phyloP scores from a whole-genome alignment of 768 basidiomycete genomes.

The Auricularia auricula-judae region DNA sequence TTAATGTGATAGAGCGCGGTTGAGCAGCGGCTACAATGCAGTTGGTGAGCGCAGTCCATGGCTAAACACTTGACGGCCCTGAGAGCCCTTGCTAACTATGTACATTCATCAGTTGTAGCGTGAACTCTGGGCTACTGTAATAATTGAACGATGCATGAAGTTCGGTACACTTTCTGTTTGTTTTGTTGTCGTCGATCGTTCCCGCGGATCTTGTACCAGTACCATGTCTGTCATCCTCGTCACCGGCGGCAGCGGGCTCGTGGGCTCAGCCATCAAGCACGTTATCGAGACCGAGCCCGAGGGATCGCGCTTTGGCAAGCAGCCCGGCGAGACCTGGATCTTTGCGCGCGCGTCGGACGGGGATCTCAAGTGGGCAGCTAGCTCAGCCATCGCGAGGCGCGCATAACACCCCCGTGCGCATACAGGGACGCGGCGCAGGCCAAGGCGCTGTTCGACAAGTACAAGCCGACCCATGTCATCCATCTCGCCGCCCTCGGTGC shows the following conservation, averaged over 20 bases:
- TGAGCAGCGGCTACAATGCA: too few relatives aligned
- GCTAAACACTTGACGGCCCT: too few relatives aligned
- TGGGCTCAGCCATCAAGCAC: slow-evolving; percentile 74
- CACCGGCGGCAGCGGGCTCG: slow-evolving; percentile 78
- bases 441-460: slow-evolving; percentile 68
- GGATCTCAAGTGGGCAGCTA: slow-evolving; percentile 59
- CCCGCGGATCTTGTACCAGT: not conserved
- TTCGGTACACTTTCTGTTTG: too few relatives aligned
- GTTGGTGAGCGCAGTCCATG: too few relatives aligned
- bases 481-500: slow-evolving; percentile 90
- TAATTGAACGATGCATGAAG: too few relatives aligned
- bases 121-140: too few relatives aligned
- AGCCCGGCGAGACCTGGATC: slow-evolving; percentile 72
- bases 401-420: not conserved
- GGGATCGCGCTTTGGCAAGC: slow-evolving; percentile 70
- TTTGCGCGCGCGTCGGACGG: slow-evolving; percentile 72
- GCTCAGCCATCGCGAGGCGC: not conserved
- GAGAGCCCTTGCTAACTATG: too few relatives aligned
- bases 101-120: too few relatives aligned
- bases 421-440: slow-evolving; percentile 55
- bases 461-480: slow-evolving; percentile 93
- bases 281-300: slow-evolving; percentile 68
- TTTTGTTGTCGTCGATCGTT: not conserved
- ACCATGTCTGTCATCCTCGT: slow-evolving; percentile 48
- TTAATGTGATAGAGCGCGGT: too few relatives aligned